Percentiles rank a stretch among this genome's conserved stretches.
phyloP scores from a whole-genome alignment of 2,329 filamentous ascomycete genomes.

The Bretziella fagacearum region DNA sequence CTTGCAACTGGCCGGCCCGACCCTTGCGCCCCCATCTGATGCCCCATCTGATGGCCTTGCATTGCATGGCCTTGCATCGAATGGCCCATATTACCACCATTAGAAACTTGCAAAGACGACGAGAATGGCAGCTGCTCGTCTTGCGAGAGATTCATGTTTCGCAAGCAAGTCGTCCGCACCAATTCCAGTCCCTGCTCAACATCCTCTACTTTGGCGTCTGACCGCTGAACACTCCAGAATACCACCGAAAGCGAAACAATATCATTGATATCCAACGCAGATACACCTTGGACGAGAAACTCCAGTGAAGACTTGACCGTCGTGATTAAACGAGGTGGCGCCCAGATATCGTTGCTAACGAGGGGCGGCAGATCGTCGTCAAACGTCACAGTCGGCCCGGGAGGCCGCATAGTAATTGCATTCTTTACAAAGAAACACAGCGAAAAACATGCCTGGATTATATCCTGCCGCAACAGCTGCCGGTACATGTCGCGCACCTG shows the following conservation, averaged over 20 bases:
- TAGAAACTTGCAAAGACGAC: not conserved
- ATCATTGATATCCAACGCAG: constrained; percentile 34
- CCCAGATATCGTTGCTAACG: constrained; percentile 22
- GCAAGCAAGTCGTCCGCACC: constrained; percentile 29
- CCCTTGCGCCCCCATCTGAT: not conserved
- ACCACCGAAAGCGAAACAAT: constrained; percentile 32
- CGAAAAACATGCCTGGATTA: constrained; percentile 37
- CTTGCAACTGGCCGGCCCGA: not conserved
- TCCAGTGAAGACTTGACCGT: constrained; percentile 33
- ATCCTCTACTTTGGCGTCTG: constrained; percentile 27
- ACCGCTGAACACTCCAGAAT: constrained; percentile 28
- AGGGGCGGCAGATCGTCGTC: constrained; percentile 9
- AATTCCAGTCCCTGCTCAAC: constrained; percentile 26
- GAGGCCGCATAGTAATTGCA: constrained; percentile 4
- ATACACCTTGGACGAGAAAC: constrained; percentile 29
- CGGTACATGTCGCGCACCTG: constrained; percentile 36
- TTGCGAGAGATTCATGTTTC: constrained; percentile 27
- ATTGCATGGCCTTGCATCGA: not conserved
- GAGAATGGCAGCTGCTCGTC: constrained; percentile 20
- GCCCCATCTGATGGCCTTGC: constrained; percentile 2
- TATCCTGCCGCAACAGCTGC: constrained; percentile 35
- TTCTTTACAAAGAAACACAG: constrained; percentile 36
- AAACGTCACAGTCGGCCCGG: not conserved
- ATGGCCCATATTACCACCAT: not conserved
- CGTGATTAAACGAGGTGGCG: constrained; percentile 24